phyloP scores from a whole-genome alignment of 208 protist species.

The Leishmania mexicana region DNA sequence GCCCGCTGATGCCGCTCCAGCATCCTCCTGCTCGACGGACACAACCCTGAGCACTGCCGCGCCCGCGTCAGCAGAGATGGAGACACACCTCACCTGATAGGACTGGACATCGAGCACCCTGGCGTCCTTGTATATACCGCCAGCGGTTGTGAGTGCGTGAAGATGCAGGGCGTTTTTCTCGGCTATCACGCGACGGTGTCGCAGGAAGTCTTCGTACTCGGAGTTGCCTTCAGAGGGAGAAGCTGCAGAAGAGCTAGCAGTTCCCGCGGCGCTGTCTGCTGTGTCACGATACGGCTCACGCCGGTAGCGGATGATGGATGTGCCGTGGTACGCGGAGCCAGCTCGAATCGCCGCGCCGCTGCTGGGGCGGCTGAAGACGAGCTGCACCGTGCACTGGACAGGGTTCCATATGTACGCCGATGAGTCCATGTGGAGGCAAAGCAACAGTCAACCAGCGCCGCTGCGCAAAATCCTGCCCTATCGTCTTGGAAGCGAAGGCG shows the following conservation, averaged over 20 bases:
- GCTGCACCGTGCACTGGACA: constrained; percentile 51
- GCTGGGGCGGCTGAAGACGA: constrained; percentile 38
- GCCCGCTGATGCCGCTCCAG: background rate
- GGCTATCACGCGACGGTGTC: constrained; percentile 6
- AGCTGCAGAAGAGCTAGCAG: background rate
- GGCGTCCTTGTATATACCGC: constrained; percentile 26
- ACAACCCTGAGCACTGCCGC: constrained; percentile 38
- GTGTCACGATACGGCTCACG: constrained; percentile 4
- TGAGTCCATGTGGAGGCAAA: background rate
- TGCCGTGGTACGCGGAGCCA: constrained; percentile 53
- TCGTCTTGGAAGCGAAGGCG: background rate
- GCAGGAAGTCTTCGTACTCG: constrained; percentile 27
- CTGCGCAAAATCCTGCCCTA: background rate
- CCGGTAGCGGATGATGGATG: constrained; percentile 58
- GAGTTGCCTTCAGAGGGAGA: background rate
- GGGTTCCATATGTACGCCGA: constrained; percentile 39
- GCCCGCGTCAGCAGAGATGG: background rate
- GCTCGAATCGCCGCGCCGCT: constrained; percentile 16
- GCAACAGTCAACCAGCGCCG: background rate
- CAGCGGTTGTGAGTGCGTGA: constrained; percentile 46
- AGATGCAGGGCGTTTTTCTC: constrained; percentile 45
- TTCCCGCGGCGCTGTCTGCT: background rate
- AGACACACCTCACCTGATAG: constrained; percentile 42
- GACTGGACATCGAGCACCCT: constrained; percentile 38
- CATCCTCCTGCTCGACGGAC: constrained; percentile 46